These are phyloP conservation scores for Fusarium avenaceum DNA, from an alignment of 2,329 filamentous ascomycete species.

Conservation along the genomic window DNA sequence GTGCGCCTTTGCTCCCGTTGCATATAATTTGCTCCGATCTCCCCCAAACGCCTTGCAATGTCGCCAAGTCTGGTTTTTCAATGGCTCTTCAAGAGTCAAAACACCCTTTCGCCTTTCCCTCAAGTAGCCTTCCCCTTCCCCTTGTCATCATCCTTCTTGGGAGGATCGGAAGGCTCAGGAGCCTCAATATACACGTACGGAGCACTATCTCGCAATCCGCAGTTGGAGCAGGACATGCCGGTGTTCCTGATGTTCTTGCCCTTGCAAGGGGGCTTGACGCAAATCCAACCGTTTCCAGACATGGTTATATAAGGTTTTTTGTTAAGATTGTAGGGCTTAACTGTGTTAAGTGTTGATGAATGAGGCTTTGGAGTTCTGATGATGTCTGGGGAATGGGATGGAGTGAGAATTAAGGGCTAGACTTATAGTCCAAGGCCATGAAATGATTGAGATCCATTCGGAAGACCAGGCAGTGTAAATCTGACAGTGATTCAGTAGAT, in stretches of 20 bases:
- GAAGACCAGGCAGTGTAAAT: neutral
- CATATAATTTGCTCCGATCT: too few species aligned
- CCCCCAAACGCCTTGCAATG: neutral
- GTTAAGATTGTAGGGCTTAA: neutral
- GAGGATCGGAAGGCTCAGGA: neutral
- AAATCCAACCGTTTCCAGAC: constrained; percentile 2
- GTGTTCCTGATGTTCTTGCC: neutral
- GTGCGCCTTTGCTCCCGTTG: too few species aligned
- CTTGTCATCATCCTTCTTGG: neutral
- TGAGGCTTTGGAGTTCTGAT: neutral
- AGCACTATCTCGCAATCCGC: neutral
- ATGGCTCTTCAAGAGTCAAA: neutral
- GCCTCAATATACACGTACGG: neutral
- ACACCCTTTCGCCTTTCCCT: too few species aligned
- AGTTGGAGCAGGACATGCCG: neutral
- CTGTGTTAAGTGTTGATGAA: neutral
- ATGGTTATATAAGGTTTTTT: neutral
- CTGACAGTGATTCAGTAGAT: neutral
- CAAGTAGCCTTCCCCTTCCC: neutral
- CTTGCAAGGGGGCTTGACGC: neutral
- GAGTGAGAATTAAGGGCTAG: neutral
- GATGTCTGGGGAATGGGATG: neutral
- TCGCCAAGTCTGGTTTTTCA: neutral
- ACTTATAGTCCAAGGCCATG: neutral
- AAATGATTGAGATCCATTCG: neutral